These are phyloP conservation scores for Juncus effusus DNA, from an alignment of 176 grass and related monocot genomes.

Conservation along the genomic window DNA sequence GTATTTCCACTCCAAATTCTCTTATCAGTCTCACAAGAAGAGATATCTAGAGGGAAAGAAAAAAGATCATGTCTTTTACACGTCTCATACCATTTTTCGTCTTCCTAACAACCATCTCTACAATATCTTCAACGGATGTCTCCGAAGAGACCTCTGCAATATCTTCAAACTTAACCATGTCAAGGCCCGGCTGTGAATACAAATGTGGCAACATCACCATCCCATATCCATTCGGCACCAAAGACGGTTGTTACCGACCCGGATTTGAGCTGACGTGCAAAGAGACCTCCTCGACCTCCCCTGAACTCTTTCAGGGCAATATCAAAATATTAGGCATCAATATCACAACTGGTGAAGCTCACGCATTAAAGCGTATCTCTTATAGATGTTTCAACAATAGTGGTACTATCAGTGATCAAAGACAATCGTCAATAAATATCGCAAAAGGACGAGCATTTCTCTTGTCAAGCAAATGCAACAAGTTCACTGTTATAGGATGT, in stretches of 20 bases:
- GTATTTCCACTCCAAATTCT: too few species aligned
- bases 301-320: constrained; percentile 1
- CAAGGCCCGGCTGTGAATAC: constrained; percentile 2
- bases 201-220: constrained; percentile 33
- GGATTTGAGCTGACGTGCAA: constrained; percentile 36
- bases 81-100: neutral
- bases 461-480: neutral
- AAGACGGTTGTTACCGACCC: neutral
- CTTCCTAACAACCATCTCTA: neutral
- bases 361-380: neutral
- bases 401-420: neutral
- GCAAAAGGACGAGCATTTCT: neutral
- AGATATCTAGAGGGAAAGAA: neutral
- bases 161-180: neutral
- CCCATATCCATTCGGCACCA: constrained; percentile 41
- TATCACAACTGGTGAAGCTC: neutral
- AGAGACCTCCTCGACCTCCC: neutral
- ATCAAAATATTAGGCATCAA: constrained; percentile 10
- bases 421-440: neutral
- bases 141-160: too few species aligned
- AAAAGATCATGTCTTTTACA: neutral
- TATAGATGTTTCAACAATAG: constrained; percentile 4
- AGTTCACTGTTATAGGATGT: constrained; percentile 16
- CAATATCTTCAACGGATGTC: too few species aligned
- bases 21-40: too few species aligned